Evolutionary conservation across 352 stramenopile genomes (phyloP), one percentile per base, ranked within the genome.

Genomic region (Thraustochytrium striatum): DNA sequence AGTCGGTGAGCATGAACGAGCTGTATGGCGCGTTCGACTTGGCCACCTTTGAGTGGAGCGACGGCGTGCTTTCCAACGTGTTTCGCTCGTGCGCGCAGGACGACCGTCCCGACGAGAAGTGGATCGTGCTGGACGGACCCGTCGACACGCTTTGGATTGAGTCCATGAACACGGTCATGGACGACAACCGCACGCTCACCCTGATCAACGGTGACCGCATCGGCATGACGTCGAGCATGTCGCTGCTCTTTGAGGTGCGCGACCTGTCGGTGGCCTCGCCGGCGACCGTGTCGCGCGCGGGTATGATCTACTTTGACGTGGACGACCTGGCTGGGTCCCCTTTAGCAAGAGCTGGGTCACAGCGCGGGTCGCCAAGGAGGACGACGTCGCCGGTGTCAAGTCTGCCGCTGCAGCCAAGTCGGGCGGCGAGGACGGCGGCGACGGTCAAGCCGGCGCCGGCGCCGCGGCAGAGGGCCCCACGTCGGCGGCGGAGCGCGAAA

Each of bases 101-200:
- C 33, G 86, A 97, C 2, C 86, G 91, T 0, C 58, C 83, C 30
- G 91, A 92, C 5, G 93, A 94, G 57, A 93, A 97, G 73, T 98
- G 93, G 93, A 88, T 98, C 35, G 90, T 98, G 36, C 97, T 95
- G 82, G 94, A 98, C 75, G 94, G 94, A 21, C 93, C 97, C 61
- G 93, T 98, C 0, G 94, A 98, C 82, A 94, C 94, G 0, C 88
- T 98, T 28, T 98, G 94, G 94, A 94, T 98, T 62, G 94, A 98
- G 85, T 97, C 95, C 75, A 97, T 98, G 93, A 98, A 98, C 86
- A 96, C 91, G 35, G 93, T 98, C 61, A 98, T 98, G 94, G 94
- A 98, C 61, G 93, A 98, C 81, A 98, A 98, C 86, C 97, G 96
- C 79, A 83, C 97, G 57, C 85, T 98, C 0, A 98, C 94, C 3